Percentiles rank a stretch among this genome's conserved stretches.
Conservation (phyloP, 176 grass and related monocot species). For the Carex pumila region DNA sequence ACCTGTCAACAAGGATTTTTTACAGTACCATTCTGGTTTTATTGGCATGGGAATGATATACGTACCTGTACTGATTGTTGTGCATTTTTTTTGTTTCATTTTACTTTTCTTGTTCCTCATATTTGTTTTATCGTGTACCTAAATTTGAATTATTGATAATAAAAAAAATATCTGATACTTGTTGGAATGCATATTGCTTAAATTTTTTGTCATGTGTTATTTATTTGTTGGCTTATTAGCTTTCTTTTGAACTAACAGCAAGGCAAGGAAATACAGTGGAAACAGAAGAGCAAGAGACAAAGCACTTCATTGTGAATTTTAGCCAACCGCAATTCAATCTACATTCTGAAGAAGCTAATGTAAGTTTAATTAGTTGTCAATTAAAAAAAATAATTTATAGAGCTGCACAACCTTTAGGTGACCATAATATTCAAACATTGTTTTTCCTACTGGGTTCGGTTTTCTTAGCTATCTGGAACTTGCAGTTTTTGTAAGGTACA, state of each 20-base stretch:
- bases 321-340: constrained; percentile 96
- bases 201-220: not conserved
- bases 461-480: not conserved
- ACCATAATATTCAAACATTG: not conserved
- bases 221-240: constrained; percentile 10
- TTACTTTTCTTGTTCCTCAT: not conserved
- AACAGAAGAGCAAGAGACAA: constrained; percentile 77
- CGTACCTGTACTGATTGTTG: not conserved
- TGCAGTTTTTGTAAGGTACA: not conserved
- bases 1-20: not conserved
- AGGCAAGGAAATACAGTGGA: constrained; percentile 43
- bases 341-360: constrained; percentile 98
- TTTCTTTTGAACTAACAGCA: constrained; percentile 28
- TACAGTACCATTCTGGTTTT: not conserved
- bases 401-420: not conserved
- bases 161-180: not conserved
- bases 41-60: not conserved
- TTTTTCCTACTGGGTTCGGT: not conserved
- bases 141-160: not conserved
- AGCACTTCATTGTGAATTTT: constrained; percentile 90
- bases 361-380: constrained; percentile 38
- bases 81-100: not conserved
- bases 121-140: not conserved
- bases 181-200: not conserved
- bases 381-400: not conserved